Conservation (phyloP, 1,284 basidiomycete genomes). For the Tremellales sp. region DNA sequence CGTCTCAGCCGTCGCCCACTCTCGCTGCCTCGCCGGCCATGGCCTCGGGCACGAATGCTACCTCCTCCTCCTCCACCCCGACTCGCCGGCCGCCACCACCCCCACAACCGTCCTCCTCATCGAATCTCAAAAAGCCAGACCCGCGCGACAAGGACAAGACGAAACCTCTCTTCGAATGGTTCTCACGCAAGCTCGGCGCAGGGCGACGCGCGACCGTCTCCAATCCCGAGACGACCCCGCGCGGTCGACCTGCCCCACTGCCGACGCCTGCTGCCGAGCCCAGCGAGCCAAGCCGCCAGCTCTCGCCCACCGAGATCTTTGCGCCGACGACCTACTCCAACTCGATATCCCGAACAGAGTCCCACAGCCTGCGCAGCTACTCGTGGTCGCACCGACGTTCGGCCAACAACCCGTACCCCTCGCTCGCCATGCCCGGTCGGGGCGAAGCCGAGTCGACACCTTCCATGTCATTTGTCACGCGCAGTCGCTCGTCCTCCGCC, state of each 20-base stretch:
- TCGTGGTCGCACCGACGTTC: slow-evolving; percentile 12
- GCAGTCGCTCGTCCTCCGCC: slow-evolving; percentile 29
- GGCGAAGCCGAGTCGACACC: too few relatives aligned
- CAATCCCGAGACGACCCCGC: slow-evolving; percentile 24
- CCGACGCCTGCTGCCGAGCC: background rate
- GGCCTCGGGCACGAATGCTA: too few relatives aligned
- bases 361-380: slow-evolving; percentile 41
- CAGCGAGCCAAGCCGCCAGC: slow-evolving; percentile 1
- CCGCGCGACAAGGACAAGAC: too few relatives aligned
- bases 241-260: slow-evolving; percentile 6
- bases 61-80: too few relatives aligned
- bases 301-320: slow-evolving; percentile 13
- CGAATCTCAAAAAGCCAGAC: too few relatives aligned
- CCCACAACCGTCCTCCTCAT: too few relatives aligned
- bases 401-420: slow-evolving; percentile 45
- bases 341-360: slow-evolving; percentile 22
- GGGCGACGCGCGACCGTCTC: slow-evolving; percentile 23
- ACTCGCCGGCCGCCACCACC: too few relatives aligned
- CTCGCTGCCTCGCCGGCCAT: too few relatives aligned
- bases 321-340: slow-evolving; percentile 2
- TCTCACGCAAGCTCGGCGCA: slow-evolving; percentile 68
- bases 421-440: slow-evolving; percentile 34
- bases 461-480: slow-evolving; percentile 21
- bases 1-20: too few relatives aligned
- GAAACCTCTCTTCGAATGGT: slow-evolving; percentile 87